Conservation (phyloP, 768 basidiomycete genomes). For the Agaricus blazei region DNA sequence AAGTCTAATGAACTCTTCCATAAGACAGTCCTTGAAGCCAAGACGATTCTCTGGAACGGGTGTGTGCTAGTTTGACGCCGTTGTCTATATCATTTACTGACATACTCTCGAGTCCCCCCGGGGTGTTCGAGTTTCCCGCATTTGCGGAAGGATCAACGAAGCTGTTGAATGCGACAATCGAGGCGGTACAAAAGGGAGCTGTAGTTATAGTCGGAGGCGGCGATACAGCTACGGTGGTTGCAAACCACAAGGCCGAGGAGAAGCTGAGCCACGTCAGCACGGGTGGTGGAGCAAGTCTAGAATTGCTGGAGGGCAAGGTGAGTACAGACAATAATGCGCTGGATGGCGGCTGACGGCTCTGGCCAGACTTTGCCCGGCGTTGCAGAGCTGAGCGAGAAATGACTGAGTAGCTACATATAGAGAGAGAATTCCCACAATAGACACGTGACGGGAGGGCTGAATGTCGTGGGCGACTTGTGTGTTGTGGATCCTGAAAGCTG, state of each 20-base stretch:
- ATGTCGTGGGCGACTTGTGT: not conserved
- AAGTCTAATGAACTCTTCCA: slow-evolving; percentile 79
- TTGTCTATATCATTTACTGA: not conserved
- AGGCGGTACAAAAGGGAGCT: slow-evolving; percentile 80
- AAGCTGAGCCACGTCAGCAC: slow-evolving; percentile 96
- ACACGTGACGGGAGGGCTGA: slow-evolving; percentile 1
- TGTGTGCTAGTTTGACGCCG: slow-evolving; percentile 24
- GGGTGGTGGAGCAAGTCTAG: slow-evolving; percentile 89
- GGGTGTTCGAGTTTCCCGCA: slow-evolving; percentile 94
- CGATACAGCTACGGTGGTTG: slow-evolving; percentile 94
- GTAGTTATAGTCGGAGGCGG: slow-evolving; percentile 96
- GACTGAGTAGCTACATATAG: slow-evolving; percentile 11
- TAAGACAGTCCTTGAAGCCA: slow-evolving; percentile 75
- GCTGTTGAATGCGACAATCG: slow-evolving; percentile 80
- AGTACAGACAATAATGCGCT: not conserved
- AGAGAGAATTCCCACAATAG: slow-evolving; percentile 3
- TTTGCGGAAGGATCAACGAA: slow-evolving; percentile 84
- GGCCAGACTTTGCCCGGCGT: slow-evolving; percentile 82
- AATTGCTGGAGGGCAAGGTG: slow-evolving; percentile 97
- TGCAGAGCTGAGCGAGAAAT: slow-evolving; percentile 81
- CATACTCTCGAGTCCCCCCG: slow-evolving; percentile 65
- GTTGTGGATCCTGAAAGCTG: not conserved
- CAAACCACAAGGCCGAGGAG: slow-evolving; percentile 79
- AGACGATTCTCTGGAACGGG: slow-evolving; percentile 98
- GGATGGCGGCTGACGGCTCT: slow-evolving; percentile 13